Conservation (phyloP, 352 stramenopile genomes). For the Phytopythium cucurbitacearum region DNA sequence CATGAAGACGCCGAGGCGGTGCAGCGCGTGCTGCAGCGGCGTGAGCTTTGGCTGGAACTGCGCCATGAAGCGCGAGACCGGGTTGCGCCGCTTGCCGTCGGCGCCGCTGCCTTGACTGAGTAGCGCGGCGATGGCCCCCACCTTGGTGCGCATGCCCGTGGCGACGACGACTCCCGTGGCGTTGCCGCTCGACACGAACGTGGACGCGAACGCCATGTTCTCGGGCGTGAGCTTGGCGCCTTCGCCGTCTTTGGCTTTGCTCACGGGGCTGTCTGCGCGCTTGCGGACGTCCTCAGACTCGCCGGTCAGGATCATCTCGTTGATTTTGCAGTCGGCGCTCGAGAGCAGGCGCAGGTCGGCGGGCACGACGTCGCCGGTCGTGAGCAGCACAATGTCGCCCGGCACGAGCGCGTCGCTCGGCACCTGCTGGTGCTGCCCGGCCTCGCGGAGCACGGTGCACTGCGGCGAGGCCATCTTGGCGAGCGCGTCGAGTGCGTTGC, state of each 20-base stretch:
- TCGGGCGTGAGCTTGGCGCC: constrained; percentile 33
- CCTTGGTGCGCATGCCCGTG: constrained; percentile 36
- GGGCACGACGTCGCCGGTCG: constrained; percentile 86
- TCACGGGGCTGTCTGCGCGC: constrained; percentile 14
- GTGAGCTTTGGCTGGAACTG: constrained; percentile 49
- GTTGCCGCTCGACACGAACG: constrained; percentile 41
- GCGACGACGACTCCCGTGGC: constrained; percentile 35
- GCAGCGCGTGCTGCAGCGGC: constrained; percentile 89
- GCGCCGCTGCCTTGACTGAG: constrained; percentile 13
- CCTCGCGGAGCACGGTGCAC: constrained; percentile 28
- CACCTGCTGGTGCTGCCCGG: constrained; percentile 9
- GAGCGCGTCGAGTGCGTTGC: constrained; percentile 29
- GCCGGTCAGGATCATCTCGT: constrained; percentile 91
- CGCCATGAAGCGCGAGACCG: constrained; percentile 10
- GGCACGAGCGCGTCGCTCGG: constrained; percentile 34
- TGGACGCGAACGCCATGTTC: constrained; percentile 91
- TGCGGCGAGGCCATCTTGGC: constrained; percentile 27
- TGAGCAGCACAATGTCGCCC: constrained; percentile 70
- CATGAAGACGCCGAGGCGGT: constrained; percentile 90
- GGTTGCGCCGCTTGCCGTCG: constrained; percentile 18
- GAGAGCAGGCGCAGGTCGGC: constrained; percentile 78
- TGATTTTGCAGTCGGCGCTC: constrained; percentile 67
- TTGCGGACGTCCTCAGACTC: constrained; percentile 71
- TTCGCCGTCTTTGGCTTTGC: constrained; percentile 5
- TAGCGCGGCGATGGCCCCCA: constrained; percentile 38